Conservation (phyloP, 1,139 yeast genomes). For the Eremothecium coryli region DNA sequence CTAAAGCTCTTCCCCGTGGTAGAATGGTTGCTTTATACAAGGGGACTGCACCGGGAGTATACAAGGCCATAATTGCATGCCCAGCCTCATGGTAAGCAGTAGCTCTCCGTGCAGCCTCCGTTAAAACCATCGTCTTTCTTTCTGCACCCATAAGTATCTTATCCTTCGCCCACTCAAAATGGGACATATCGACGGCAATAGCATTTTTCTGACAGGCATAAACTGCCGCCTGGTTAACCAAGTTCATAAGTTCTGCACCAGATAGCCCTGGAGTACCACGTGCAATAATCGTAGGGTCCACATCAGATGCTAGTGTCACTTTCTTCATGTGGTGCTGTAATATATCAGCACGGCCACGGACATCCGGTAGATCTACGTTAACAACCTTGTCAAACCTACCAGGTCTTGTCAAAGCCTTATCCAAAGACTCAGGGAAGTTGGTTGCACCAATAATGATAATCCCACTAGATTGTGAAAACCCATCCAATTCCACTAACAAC, state of each 20-base stretch:
- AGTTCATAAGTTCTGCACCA: conserved; percentile 93
- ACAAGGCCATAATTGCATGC: conserved; percentile 96
- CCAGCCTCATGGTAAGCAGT: conserved; percentile 99
- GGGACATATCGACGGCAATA: conserved; percentile 78
- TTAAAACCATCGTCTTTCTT: conserved; percentile 91
- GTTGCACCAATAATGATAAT: conserved; percentile 97
- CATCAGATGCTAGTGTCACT: conserved; percentile 75
- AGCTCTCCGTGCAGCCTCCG: conserved; percentile 86
- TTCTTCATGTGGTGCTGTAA: conserved; percentile 87
- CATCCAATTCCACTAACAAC: conserved; percentile 90
- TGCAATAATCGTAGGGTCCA: conserved; percentile 82
- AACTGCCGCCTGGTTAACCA: conserved; percentile 96
- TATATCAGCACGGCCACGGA: conserved; percentile 91
- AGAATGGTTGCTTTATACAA: conserved; percentile 92
- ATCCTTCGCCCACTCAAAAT: conserved; percentile 98
- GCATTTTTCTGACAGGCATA: conserved; percentile 92
- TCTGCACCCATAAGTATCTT: conserved; percentile 97
- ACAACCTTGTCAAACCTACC: conserved; percentile 97
- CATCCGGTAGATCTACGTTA: conserved; percentile 93
- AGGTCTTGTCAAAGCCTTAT: conserved; percentile 95
- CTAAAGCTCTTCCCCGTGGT: conserved; percentile 94
- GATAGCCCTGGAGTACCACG: conserved; percentile 96
- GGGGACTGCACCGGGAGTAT: conserved; percentile 91
- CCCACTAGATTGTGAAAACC: conserved; percentile 87
- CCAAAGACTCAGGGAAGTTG: conserved; percentile 92